phyloP scores from a whole-genome alignment of 257 asterid genomes.

The Dorcoceras hygrometricum region DNA sequence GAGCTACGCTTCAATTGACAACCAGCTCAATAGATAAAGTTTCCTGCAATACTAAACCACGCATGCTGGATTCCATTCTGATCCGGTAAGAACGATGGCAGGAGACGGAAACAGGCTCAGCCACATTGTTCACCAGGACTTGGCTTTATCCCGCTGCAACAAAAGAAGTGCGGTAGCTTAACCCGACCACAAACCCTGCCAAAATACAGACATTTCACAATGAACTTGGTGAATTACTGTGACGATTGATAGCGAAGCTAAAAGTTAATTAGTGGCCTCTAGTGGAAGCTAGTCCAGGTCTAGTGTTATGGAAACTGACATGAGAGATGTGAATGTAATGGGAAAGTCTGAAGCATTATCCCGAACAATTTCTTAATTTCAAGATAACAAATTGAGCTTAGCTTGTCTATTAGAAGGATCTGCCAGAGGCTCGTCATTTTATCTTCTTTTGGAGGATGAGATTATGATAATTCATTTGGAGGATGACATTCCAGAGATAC shows the following conservation, averaged over 20 bases:
- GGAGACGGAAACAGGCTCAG: conserved; percentile 14
- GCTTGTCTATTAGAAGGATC: background rate
- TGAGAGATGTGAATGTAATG: background rate
- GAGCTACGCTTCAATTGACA: background rate
- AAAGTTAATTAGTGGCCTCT: background rate
- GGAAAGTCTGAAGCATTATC: background rate
- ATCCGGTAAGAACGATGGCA: conserved; percentile 6
- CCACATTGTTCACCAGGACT: conserved; percentile 44
- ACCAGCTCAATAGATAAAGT: background rate
- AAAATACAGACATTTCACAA: conserved; percentile 1
- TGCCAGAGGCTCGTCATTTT: background rate
- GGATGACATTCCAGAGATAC: background rate
- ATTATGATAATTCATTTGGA: background rate
- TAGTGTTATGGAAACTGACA: background rate
- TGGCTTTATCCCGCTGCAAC: conserved; percentile 80
- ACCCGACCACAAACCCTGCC: conserved; percentile 91
- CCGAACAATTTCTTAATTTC: background rate
- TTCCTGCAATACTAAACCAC: conserved; percentile 8
- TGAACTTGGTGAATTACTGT: background rate
- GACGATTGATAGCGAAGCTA: background rate
- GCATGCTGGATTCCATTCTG: background rate
- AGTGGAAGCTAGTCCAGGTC: background rate
- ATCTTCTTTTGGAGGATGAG: background rate
- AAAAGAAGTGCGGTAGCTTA: conserved; percentile 86
- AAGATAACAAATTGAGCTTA: background rate